A percentile compares a stretch with the other conserved stretches of the same genome.
Evolutionary conservation across 1,284 basidiomycete species (phyloP).

Genomic region (Exobasidium rhododendri): DNA sequence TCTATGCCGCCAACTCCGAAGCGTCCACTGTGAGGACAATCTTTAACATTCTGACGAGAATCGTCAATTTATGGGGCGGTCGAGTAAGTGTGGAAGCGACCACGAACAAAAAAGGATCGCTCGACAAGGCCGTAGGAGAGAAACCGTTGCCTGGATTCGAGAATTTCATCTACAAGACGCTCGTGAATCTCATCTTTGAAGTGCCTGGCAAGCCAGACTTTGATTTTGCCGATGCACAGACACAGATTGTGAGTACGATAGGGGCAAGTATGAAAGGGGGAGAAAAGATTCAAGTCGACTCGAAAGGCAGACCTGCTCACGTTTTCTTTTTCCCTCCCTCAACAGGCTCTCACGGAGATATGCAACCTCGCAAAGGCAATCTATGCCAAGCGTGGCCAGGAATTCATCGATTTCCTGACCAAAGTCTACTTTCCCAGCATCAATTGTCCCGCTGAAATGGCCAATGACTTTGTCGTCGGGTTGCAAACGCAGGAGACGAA

Average conservation of each 20-base stretch:
- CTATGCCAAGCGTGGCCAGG: conserved; percentile 71
- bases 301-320: conserved; percentile 3
- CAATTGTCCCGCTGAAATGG: conserved; percentile 75
- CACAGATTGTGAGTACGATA: no score
- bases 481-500: conserved; percentile 63
- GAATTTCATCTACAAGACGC: conserved; percentile 81
- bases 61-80: conserved; percentile 73
- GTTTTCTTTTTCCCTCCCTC: background rate
- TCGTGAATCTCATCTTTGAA: conserved; percentile 78
- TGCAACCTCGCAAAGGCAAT: conserved; percentile 71
- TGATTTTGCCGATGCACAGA: conserved; percentile 81
- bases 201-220: conserved; percentile 76
- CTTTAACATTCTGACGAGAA: conserved; percentile 67
- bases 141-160: conserved; percentile 80
- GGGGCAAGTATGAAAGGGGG: no score
- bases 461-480: conserved; percentile 65
- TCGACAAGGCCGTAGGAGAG: conserved; percentile 34
- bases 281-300: conserved; percentile 2
- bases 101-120: conserved; percentile 51
- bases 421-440: conserved; percentile 80
- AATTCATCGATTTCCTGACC: conserved; percentile 78
- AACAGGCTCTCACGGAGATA: conserved; percentile 29
- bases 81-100: conserved; percentile 50
- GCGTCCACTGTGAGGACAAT: conserved; percentile 70
- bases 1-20: conserved; percentile 57